phyloP scores from a whole-genome alignment of 1,284 basidiomycete genomes.

The Trichosporon sp. region DNA sequence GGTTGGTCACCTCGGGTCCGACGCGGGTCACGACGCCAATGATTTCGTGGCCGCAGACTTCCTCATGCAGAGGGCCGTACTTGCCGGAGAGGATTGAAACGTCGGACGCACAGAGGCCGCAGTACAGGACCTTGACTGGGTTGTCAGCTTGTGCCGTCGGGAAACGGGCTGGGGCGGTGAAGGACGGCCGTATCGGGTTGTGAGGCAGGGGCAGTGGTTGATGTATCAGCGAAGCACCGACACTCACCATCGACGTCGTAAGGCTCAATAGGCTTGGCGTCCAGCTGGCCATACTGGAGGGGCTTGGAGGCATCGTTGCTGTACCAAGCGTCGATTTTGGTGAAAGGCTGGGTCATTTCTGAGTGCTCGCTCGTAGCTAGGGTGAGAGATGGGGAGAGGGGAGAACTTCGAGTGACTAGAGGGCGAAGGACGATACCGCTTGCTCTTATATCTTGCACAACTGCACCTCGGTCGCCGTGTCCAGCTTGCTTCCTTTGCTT shows the following conservation, averaged over 20 bases:
- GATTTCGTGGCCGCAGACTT: slow-evolving; percentile 28
- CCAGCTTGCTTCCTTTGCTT: no score
- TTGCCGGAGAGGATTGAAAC: slow-evolving; percentile 20
- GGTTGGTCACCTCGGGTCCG: slow-evolving; percentile 21
- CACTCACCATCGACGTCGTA: background rate
- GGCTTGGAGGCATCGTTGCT: background rate
- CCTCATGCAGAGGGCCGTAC: background rate
- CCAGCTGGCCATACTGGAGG: background rate
- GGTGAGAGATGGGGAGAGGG: no score
- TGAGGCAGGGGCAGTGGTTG: background rate
- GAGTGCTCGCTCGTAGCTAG: no score
- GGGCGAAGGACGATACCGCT: no score
- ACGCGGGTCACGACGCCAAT: slow-evolving; percentile 25
- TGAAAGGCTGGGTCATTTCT: background rate
- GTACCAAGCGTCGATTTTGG: background rate
- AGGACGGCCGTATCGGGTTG: background rate
- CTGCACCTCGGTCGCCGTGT: no score
- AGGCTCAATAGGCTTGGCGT: background rate
- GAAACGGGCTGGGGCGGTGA: background rate
- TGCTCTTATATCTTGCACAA: no score
- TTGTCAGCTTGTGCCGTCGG: no score
- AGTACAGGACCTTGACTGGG: slow-evolving; percentile 17
- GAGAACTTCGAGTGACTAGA: no score
- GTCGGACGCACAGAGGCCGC: slow-evolving; percentile 21
- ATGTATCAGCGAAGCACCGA: no score